phyloP scores from a whole-genome alignment of 2,329 filamentous ascomycete species.

The Ophiocordyceps camponoti-rufipedis region DNA sequence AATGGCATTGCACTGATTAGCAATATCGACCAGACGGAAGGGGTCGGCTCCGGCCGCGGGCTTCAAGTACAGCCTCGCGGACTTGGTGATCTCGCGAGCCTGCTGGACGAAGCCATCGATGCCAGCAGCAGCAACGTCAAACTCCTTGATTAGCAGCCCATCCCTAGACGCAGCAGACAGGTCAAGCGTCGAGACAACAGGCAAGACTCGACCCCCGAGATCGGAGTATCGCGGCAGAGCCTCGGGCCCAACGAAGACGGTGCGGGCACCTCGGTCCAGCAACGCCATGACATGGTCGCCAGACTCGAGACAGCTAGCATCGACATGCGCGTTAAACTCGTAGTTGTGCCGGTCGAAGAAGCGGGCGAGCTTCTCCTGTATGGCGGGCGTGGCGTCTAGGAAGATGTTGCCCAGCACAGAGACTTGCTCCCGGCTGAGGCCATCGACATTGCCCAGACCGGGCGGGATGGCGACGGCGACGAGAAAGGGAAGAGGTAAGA shows the following conservation, averaged over 20 bases:
- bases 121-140: conserved; percentile 25
- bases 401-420: conserved; percentile 41
- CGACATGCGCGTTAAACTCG: conserved; percentile 50
- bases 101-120: conserved; percentile 24
- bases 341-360: conserved; percentile 31
- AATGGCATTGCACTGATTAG: conserved; percentile 36
- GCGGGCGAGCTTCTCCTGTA: conserved; percentile 24
- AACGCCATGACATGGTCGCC: conserved; percentile 60
- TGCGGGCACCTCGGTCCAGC: conserved; percentile 69
- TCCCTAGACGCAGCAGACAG: conserved; percentile 26
- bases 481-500: conserved; percentile 44
- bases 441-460: conserved; percentile 27
- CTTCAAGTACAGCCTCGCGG: conserved; percentile 31
- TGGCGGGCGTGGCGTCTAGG: conserved; percentile 31
- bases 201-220: conserved; percentile 37
- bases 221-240: conserved; percentile 42
- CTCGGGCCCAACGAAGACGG: conserved; percentile 60
- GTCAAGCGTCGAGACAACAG: conserved; percentile 27
- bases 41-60: conserved; percentile 26
- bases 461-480: conserved; percentile 35
- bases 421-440: conserved; percentile 37
- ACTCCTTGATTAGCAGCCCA: conserved; percentile 32
- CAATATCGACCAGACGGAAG: conserved; percentile 25
- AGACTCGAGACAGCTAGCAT: conserved; percentile 51
- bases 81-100: conserved; percentile 22